A percentile compares a stretch with the other conserved stretches of the same genome.
Conservation (phyloP, 2,329 filamentous ascomycete species). For the Pyrenophora seminiperda region DNA sequence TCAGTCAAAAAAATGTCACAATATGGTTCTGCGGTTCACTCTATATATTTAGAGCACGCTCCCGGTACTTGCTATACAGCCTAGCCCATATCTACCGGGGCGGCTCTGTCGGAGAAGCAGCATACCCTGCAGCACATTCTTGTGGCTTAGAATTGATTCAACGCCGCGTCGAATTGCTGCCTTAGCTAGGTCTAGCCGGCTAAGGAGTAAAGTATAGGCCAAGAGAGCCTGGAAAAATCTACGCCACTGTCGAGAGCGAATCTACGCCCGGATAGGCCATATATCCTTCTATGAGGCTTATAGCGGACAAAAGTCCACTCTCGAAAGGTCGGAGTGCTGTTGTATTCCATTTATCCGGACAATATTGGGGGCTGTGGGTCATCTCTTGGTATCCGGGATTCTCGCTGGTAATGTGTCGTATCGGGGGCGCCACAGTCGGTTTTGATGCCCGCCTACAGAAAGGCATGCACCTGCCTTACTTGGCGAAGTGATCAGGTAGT, state of each 20-base stretch:
- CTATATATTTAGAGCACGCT: slow-evolving; percentile 12
- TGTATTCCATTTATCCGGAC: slow-evolving; percentile 12
- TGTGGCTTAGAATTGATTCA: slow-evolving; percentile 1
- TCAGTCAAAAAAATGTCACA: background rate
- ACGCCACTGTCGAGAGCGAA: slow-evolving; percentile 4
- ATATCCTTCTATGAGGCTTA: background rate
- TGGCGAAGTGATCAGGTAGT: background rate
- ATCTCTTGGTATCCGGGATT: no score
- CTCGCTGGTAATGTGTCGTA: background rate
- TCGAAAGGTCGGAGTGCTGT: background rate
- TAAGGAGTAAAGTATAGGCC: background rate
- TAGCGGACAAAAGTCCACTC: slow-evolving; percentile 8
- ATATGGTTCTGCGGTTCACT: background rate
- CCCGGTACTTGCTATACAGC: background rate
- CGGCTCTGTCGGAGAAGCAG: slow-evolving; percentile 4
- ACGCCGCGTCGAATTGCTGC: slow-evolving; percentile 1
- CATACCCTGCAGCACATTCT: slow-evolving; percentile 8
- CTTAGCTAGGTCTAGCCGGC: background rate
- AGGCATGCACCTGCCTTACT: background rate
- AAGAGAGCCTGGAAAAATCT: background rate
- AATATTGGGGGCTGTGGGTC: background rate
- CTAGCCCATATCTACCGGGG: slow-evolving; percentile 3
- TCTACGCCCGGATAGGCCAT: background rate
- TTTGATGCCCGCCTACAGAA: background rate
- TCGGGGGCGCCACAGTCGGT: background rate